Evolutionary conservation across 352 stramenopile genomes (phyloP).

Genomic region (Phytophthora meadii): DNA sequence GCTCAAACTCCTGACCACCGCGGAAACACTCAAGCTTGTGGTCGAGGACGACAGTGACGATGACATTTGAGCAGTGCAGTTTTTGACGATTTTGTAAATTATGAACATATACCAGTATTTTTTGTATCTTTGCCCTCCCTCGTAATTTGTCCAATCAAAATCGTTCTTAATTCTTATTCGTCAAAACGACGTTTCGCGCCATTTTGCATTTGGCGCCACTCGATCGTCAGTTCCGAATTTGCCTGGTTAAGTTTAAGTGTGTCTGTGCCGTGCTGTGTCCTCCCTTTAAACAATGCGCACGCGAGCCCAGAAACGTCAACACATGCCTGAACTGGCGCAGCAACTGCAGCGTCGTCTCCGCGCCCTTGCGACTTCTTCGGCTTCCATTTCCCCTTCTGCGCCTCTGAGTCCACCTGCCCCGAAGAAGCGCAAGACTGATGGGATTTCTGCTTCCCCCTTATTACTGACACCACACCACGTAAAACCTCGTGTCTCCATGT

Average conservation of each 20-base stretch:
- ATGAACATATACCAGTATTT: constrained; percentile 9
- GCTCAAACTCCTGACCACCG: constrained; percentile 55
- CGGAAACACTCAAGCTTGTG: constrained; percentile 16
- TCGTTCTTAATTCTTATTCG: constrained; percentile 8
- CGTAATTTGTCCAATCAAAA: constrained; percentile 25
- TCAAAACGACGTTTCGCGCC: constrained; percentile 21
- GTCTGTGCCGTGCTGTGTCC: not conserved
- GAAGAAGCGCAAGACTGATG: constrained; percentile 40
- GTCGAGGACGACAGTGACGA: constrained; percentile 17
- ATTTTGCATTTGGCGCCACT: constrained; percentile 34
- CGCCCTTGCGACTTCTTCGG: constrained; percentile 5
- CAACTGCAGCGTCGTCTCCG: constrained; percentile 27
- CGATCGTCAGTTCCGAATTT: constrained; percentile 21
- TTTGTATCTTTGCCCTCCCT: not conserved
- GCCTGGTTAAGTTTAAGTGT: constrained; percentile 6
- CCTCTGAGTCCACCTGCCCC: constrained; percentile 16
- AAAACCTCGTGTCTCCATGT: constrained; percentile 11
- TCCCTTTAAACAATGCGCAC: constrained; percentile 29
- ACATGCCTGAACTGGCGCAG: constrained; percentile 22
- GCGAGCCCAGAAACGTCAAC: constrained; percentile 29
- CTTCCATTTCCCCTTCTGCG: not conserved
- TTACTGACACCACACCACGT: constrained; percentile 29
- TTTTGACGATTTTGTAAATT: constrained; percentile 20
- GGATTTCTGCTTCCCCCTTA: constrained; percentile 19
- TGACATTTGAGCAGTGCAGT: not conserved